Percentiles rank a stretch among this genome's conserved stretches.
phyloP scores from a whole-genome alignment of 2,329 filamentous ascomycete species.

The Fusarium guadeloupense region DNA sequence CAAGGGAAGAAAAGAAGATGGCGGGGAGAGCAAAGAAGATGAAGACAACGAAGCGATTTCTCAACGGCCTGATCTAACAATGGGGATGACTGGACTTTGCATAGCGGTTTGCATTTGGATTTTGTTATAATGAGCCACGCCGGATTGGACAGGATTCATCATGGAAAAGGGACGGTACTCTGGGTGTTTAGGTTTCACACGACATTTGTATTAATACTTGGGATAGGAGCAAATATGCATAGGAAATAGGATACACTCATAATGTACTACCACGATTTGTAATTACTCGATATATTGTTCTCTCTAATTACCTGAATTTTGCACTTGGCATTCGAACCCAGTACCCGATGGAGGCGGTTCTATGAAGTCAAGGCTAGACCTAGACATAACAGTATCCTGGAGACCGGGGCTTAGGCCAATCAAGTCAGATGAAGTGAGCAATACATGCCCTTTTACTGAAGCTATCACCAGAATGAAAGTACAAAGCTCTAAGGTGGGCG shows the following conservation, averaged over 20 bases:
- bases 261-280: background rate
- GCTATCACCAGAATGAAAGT: no score
- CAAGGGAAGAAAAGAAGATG: conserved; percentile 29
- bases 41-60: conserved; percentile 36
- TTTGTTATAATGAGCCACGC: conserved; percentile 39
- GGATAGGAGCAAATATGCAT: background rate
- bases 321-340: no score
- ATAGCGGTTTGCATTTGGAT: conserved; percentile 54
- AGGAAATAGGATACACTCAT: background rate
- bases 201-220: background rate
- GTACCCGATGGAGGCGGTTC: no score
- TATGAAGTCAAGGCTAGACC: no score
- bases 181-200: background rate
- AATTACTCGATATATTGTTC: no score
- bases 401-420: no score
- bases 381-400: no score
- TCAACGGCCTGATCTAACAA: conserved; percentile 23
- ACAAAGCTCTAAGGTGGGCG: no score
- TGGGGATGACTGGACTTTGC: conserved; percentile 44
- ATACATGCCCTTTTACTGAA: no score
- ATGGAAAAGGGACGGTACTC: background rate
- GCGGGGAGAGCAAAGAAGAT: conserved; percentile 21
- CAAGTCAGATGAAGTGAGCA: no score
- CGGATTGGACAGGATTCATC: background rate
- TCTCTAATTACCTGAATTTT: no score